Conservation (phyloP, 805 yeast genomes). For the Metschnikowia bowlesiae region DNA sequence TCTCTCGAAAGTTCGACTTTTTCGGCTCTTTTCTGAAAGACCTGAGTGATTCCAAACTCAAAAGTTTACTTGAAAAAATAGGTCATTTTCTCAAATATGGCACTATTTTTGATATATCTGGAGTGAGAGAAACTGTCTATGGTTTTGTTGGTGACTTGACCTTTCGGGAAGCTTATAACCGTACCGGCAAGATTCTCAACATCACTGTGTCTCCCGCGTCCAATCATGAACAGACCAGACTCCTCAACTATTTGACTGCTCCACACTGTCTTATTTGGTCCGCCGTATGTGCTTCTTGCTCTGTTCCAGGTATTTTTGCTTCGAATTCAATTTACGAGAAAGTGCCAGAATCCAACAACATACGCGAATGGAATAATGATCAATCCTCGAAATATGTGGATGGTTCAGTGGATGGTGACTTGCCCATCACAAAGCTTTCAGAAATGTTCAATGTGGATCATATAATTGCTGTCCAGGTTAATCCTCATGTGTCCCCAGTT, state of each 20-base stretch:
- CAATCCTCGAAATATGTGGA: conserved; percentile 80
- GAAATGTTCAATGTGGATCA: conserved; percentile 98
- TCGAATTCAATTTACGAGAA: conserved; percentile 83
- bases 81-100: conserved; percentile 73
- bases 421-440: conserved; percentile 83
- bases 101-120: conserved; percentile 78
- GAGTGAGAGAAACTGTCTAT: conserved; percentile 68
- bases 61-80: conserved; percentile 39
- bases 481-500: conserved; percentile 92
- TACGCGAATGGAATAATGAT: conserved; percentile 76
- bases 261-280: conserved; percentile 83
- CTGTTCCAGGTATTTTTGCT: conserved; percentile 88
- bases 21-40: conserved; percentile 30
- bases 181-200: conserved; percentile 89
- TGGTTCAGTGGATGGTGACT: conserved; percentile 92
- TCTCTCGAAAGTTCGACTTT: conserved; percentile 50
- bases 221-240: conserved; percentile 82
- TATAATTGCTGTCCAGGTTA: conserved; percentile 95
- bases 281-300: conserved; percentile 90
- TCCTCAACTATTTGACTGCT: conserved; percentile 74
- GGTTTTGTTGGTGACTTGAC: conserved; percentile 84
- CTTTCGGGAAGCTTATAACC: conserved; percentile 88
- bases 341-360: conserved; percentile 64
- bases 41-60: conserved; percentile 45
- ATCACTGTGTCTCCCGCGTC: conserved; percentile 93